Percentiles rank a stretch among this genome's conserved stretches.
Evolutionary conservation across 1,284 basidiomycete genomes (phyloP).

Genomic region (Meira nashicola): DNA sequence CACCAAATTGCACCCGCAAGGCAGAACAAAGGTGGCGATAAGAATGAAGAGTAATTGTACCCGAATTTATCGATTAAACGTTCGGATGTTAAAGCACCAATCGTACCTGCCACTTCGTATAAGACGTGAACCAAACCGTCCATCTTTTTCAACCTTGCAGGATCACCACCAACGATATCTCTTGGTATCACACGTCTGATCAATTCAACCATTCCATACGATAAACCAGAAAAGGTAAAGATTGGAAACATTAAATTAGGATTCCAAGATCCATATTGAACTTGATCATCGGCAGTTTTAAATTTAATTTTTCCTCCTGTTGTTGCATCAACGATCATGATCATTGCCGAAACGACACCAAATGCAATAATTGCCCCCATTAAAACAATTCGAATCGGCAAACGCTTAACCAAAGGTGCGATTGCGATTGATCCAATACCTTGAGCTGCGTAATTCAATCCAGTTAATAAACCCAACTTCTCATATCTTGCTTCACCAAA

Average conservation of each 20-base stretch:
- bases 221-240: conserved; percentile 48
- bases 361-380: conserved; percentile 49
- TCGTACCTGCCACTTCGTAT: conserved; percentile 54
- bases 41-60: conserved; percentile 52
- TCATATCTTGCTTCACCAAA: conserved; percentile 36
- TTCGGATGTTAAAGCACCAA: conserved; percentile 53
- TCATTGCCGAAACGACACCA: conserved; percentile 46
- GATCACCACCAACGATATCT: conserved; percentile 51
- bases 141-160: conserved; percentile 50
- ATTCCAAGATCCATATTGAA: conserved; percentile 48
- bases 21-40: conserved; percentile 48
- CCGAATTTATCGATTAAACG: conserved; percentile 51
- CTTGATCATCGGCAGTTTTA: conserved; percentile 43
- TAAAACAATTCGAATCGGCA: conserved; percentile 52
- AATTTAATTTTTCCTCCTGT: conserved; percentile 45
- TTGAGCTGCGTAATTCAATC: conserved; percentile 49
- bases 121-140: conserved; percentile 54
- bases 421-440: conserved; percentile 47
- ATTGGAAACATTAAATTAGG: conserved; percentile 52
- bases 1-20: conserved; percentile 39
- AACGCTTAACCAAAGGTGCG: conserved; percentile 52
- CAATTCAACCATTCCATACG: conserved; percentile 54
- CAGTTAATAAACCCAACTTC: conserved; percentile 46
- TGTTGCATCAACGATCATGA: conserved; percentile 52
- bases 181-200: conserved; percentile 53